Evolutionary conservation across 495 filamentous ascomycete genomes (phyloP), one percentile per base, ranked within the genome.

Genomic region (Talaromyces ruber): DNA sequence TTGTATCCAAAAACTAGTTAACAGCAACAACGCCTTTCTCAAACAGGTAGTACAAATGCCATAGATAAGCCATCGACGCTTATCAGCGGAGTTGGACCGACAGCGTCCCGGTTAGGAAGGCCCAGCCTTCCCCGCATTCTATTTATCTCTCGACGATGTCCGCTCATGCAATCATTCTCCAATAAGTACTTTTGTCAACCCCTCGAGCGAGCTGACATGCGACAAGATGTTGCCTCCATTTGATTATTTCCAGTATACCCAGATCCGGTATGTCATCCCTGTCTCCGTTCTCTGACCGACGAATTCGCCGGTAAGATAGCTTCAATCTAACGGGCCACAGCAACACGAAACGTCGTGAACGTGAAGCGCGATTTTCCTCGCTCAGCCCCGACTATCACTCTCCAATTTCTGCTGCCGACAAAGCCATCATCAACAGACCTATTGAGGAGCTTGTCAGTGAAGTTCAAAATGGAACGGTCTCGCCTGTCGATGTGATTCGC

Each of bases 371-470:
- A 34, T 89, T 97, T 65, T 76, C 81, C 34, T 77, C 81, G 8
- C 83, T 98, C 6, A 79, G 86, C 0, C 63, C 77, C 6, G 67
- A 69, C 5, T 97, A 97, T 76, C 87, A 84, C 52, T 74, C 71
- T 18, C 75, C 85, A 11, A 79, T 95, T 61, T 83, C 84, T 1
- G 30, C 71, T 1, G 29, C 73, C 11, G 91, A 97, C 58, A 80
- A 81, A 22, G 68, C 76, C 0, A 87, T 90, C 53, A 80, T 97
- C 57, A 77, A 86, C 30, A 86, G 86, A 61, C 85, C 91, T 24
- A 92, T 97, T 64, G 82, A 88, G 47, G 74, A 87, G 56, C 82
- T 97, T 21, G 92, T 97, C 3, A 72, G 85, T 51, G 84, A 87
- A 74, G 88, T 98, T 16, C 90, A 95, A 30, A 78, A 83, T 8